Base-by-base conservation (phyloP, 2,329 filamentous ascomycete genomes). In the Lachnellula cervina region DNA sequence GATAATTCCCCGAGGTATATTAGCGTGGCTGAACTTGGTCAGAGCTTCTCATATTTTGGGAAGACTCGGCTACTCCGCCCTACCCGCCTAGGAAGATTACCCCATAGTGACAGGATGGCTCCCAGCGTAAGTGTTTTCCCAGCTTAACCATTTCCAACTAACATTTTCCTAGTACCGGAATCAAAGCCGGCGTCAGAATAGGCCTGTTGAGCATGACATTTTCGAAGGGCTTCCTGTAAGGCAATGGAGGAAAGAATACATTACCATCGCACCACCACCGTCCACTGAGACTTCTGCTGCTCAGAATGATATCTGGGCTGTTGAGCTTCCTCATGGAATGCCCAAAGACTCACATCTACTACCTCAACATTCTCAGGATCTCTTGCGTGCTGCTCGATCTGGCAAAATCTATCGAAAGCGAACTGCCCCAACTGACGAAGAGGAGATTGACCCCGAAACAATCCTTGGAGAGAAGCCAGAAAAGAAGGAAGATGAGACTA, bases 321-420 rank as follows among this genome's bases (percentile, higher is more conserved):
- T 78, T 48, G 92, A 96, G 68, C 80, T 90, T 17, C 86, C 89
- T 3, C 78, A 82, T 60, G 83, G 82, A 45, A 93, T 97, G 89
- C 93, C 93, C 40, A 88, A 89, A 65, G 93, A 96, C 69, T 89
- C 84, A 32, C 81, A 88, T 56, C 78, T 96, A 34, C 77, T 97
- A 9, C 82, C 89, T 0, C 81, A 86, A 1, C 88, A 91, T 69
- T 93, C 87, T 52, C 89, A 94, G 66, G 89, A 92, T 61, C 79
- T 97, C 5, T 78, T 97, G 14, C 86, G 89, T 55, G 88, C 89
- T 38, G 90, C 90, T 48, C 83, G 92, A 57, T 89, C 89, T 19
- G 89, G 89, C 5, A 80, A 81, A 52, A 76, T 90, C 13, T 90
- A 88, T 42, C 16, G 38, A 66, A 92, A 95, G 70, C 82, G 87